phyloP scores from a whole-genome alignment of 2,329 filamentous ascomycete genomes.

The Trichoderma polysporum region DNA sequence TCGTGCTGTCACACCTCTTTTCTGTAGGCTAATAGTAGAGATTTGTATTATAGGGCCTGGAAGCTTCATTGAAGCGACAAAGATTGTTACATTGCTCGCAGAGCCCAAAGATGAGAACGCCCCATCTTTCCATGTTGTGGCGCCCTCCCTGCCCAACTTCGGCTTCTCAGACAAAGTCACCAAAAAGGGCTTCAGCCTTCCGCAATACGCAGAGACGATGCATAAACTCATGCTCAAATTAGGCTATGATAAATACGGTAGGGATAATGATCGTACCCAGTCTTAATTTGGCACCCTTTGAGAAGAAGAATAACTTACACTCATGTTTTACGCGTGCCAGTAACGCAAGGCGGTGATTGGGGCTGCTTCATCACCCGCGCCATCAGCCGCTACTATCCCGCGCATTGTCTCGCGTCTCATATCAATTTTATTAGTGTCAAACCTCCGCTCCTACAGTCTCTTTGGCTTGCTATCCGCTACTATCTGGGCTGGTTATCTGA shows the following conservation, averaged over 20 bases:
- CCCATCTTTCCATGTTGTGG: conserved; percentile 55
- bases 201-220: conserved; percentile 51
- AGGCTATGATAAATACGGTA: conserved; percentile 50
- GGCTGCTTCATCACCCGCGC: conserved; percentile 64
- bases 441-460: conserved; percentile 52
- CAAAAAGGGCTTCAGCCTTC: conserved; percentile 34
- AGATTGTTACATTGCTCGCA: conserved; percentile 54
- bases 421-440: conserved; percentile 34
- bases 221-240: conserved; percentile 69
- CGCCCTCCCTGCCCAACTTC: conserved; percentile 58
- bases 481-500: conserved; percentile 52
- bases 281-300: not conserved
- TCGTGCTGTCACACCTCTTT: no score
- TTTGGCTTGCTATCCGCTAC: conserved; percentile 54
- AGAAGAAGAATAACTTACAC: no score
- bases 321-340: conserved; percentile 15
- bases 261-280: not conserved
- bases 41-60: conserved; percentile 54
- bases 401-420: conserved; percentile 54
- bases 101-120: conserved; percentile 28
- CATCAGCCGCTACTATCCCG: conserved; percentile 59
- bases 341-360: conserved; percentile 69
- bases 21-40: not conserved
- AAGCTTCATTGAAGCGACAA: conserved; percentile 65
- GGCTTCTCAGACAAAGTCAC: conserved; percentile 34